Base-by-base conservation (phyloP, 768 basidiomycete species). In the Phlebiopsis flavidoalba region DNA sequence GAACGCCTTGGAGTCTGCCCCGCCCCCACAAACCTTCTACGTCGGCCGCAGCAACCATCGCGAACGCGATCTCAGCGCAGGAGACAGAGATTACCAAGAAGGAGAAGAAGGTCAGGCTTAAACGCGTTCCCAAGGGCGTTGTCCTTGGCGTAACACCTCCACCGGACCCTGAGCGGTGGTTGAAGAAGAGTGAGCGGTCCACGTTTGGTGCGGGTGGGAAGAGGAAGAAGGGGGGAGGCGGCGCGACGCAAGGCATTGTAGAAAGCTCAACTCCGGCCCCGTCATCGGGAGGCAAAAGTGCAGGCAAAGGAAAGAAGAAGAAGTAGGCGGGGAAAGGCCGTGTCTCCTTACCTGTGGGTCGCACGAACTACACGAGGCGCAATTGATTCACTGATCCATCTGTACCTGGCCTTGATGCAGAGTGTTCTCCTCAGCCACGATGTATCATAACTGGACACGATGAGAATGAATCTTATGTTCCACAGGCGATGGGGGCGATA, bases 121-220 rank as follows among this genome's bases (percentile, higher is more conserved):
- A 83, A 63, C 85, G 90, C 69, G 79, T 93, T 17, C 91, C 91
- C 14, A 78, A 82, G 58, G 87, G 88, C n/a, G 87, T 93, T 21
- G 72, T 85, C 24, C 88, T 85, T 17, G 91, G 91, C 19, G 84
- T 90, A 12, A 91, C 91, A 4, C 90, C 91, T 31, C 80, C 85
- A 17, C 91, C 92, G 35, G 91, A 93, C 74, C 90, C 91, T 24
- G 91, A 93, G 71, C 77, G 91, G 63, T 93, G 91, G 91, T 71
- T 93, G 61, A 93, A 93, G 83, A 93, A 91, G 77, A 88, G 83
- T 56, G 89, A 92, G 71, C 78, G 90, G 53, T 80, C 87, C 14
- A 82, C 78, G 26, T 84, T 82, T 70, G 69, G 67, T 40, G 77
- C 77, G 17, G 76, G 78, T 56, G 79, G 80, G 46, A 83, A 74